Conservation (phyloP, 2,329 filamentous ascomycete species). For the Graphilbum fragrans region DNA sequence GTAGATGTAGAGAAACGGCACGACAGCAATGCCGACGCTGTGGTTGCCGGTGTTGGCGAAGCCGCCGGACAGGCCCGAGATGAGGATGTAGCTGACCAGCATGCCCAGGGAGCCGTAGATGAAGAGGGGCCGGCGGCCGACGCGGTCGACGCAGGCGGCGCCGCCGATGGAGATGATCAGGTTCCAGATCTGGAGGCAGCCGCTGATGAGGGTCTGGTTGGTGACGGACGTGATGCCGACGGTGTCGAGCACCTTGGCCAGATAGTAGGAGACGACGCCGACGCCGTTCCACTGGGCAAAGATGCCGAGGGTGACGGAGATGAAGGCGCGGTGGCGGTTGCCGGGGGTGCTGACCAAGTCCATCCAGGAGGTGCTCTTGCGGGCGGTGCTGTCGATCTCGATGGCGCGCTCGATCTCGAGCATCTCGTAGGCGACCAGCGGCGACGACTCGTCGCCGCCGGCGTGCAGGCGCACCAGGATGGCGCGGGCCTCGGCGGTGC, state of each 20-base stretch:
- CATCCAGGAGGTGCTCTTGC: constrained; percentile 15
- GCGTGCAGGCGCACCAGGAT: constrained; percentile 20
- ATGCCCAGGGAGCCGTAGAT: constrained; percentile 15
- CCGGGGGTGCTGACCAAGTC: constrained; percentile 20
- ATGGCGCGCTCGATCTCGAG: constrained; percentile 3
- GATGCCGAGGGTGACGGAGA: constrained; percentile 4
- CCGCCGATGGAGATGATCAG: constrained; percentile 2
- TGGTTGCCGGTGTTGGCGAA: constrained; percentile 10
- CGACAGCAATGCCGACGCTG: constrained; percentile 13
- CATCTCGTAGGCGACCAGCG: constrained; percentile 39
- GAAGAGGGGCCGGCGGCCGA: constrained; percentile 20
- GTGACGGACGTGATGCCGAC: constrained; percentile 19
- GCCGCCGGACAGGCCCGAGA: not conserved
- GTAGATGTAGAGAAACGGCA: constrained; percentile 21
- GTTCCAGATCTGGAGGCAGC: constrained; percentile 13
- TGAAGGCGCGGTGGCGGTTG: constrained; percentile 6
- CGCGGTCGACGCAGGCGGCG: constrained; percentile 15
- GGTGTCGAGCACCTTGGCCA: constrained; percentile 1
- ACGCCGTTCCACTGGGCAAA: constrained; percentile 5
- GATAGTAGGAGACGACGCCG: constrained; percentile 5
- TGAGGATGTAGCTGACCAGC: constrained; percentile 4
- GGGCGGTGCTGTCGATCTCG: not conserved
- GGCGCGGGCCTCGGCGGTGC: constrained; percentile 11
- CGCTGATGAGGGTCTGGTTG: constrained; percentile 28
- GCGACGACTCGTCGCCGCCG: constrained; percentile 17